These are phyloP conservation scores for Coniophora puteana DNA, from an alignment of 1,284 basidiomycete species.

Conservation along the genomic window DNA sequence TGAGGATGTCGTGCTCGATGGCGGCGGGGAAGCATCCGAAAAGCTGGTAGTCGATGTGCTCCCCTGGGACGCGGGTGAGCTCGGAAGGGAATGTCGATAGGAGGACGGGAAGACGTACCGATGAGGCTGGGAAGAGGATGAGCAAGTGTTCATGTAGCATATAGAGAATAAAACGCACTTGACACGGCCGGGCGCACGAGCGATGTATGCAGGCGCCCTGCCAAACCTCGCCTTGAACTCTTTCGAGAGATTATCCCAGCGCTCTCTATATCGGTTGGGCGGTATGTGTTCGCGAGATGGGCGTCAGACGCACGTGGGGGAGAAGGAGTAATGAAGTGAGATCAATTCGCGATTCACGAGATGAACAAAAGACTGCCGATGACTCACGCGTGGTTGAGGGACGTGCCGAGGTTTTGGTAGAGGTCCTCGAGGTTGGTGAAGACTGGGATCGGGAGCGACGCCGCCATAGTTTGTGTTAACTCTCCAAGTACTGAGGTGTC, in stretches of 20 bases:
- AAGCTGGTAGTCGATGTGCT: conserved; percentile 85
- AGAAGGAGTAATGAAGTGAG: background rate
- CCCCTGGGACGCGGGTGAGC: conserved; percentile 57
- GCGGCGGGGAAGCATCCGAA: conserved; percentile 83
- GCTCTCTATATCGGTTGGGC: no score
- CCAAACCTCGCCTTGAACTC: conserved; percentile 69
- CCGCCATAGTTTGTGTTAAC: conserved; percentile 52
- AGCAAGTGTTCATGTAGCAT: background rate
- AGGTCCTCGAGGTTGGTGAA: conserved; percentile 60
- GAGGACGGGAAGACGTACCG: background rate
- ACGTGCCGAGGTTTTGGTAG: conserved; percentile 52
- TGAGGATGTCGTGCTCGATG: conserved; percentile 81
- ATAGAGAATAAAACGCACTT: no score
- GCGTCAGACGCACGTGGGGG: background rate
- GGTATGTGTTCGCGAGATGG: conserved; percentile 13
- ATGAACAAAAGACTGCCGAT: no score
- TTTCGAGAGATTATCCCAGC: conserved; percentile 63
- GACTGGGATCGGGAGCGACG: conserved; percentile 51
- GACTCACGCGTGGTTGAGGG: conserved; percentile 54
- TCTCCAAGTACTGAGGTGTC: no score
- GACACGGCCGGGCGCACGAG: conserved; percentile 81
- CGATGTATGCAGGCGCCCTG: conserved; percentile 63
- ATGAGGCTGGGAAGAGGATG: conserved; percentile 1
- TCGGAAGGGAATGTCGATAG: background rate
- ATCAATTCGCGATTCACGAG: no score